Evolutionary conservation across 129 eudicot species (phyloP), one percentile per base, ranked within the genome.

Genomic region (Flaveria ramosissima): DNA sequence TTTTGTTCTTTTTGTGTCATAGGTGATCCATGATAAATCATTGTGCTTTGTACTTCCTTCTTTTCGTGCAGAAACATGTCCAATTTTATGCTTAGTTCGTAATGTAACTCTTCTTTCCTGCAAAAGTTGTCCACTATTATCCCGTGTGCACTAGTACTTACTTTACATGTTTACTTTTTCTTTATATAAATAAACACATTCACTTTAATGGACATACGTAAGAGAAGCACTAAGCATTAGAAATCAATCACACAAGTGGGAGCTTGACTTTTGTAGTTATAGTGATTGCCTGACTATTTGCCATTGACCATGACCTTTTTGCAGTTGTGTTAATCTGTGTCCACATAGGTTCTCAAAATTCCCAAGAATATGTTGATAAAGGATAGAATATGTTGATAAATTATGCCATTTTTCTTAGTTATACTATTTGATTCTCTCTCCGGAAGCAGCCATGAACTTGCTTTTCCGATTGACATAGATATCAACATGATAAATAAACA

Each of bases 211-310:
- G 55, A 51, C 39, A 74, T 72, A 39, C 65, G 39, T 80, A 51
- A 24, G 68, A 55, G 66, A 71, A 65, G 85, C 82, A 72, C 76
- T 66, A 65, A 12, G 47, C 43, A 66, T 72, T 57, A 57, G 23
- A 79, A 79, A 52, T 43, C 56, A 20, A 20, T 36, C 19, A 73
- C 53, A 61, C 62, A 51, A 78, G 75, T 78, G 77, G 83, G 68
- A 69, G 74, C 14, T 74, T 78, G 77, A 83, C 86, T 78, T 77
- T 83, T 78, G 55, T 75, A 72, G 73, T 26, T 59, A 15, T 64
- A 56, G 63, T 66, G 30, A 78, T 43, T 16, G 27, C 32, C 30
- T 6, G 65, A 5, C 32, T 5, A 23, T 72, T 72, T 66, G 52
- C 20, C 66, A 72, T 30, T 53, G 76, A 73, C 55, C 68, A 59